Evolutionary conservation across 306 rosid genomes (phyloP).

Genomic region (Pyrus bretschneideri): DNA sequence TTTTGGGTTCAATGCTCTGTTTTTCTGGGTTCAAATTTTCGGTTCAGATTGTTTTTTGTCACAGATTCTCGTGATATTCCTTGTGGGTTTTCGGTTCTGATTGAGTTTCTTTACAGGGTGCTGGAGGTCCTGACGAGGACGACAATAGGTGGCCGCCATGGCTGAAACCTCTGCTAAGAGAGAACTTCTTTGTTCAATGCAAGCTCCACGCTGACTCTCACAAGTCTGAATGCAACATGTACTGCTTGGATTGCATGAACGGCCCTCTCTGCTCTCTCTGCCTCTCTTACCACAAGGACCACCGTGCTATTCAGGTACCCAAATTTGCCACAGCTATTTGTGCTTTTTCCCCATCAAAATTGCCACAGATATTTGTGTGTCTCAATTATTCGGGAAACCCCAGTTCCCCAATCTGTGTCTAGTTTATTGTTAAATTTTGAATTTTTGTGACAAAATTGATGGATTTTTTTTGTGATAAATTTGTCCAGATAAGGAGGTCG

Average conservation of each 20-base stretch:
- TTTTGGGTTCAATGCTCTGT: conserved; percentile 10
- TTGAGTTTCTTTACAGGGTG: conserved; percentile 51
- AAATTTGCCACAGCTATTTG: background rate
- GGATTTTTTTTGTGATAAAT: background rate
- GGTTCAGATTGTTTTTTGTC: background rate
- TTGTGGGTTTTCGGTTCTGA: background rate
- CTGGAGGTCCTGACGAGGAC: conserved; percentile 86
- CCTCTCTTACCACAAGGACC: conserved; percentile 72
- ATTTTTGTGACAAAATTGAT: background rate
- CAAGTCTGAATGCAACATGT: conserved; percentile 98
- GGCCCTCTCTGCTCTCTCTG: conserved; percentile 94
- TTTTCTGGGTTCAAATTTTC: background rate
- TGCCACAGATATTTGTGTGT: background rate
- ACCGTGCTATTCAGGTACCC: conserved; percentile 79
- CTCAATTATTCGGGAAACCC: background rate
- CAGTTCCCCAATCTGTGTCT: background rate
- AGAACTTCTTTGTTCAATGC: conserved; percentile 92
- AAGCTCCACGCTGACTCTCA: conserved; percentile 80
- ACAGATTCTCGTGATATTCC: background rate
- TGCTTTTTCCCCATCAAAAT: background rate
- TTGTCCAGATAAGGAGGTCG: conserved; percentile 72
- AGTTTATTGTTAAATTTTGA: background rate
- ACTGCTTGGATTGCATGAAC: conserved; percentile 92
- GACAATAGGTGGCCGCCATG: conserved; percentile 97
- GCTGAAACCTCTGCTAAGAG: conserved; percentile 82